phyloP scores from a whole-genome alignment of 108 stramenopile genomes.

The Nitzschia putrida region DNA sequence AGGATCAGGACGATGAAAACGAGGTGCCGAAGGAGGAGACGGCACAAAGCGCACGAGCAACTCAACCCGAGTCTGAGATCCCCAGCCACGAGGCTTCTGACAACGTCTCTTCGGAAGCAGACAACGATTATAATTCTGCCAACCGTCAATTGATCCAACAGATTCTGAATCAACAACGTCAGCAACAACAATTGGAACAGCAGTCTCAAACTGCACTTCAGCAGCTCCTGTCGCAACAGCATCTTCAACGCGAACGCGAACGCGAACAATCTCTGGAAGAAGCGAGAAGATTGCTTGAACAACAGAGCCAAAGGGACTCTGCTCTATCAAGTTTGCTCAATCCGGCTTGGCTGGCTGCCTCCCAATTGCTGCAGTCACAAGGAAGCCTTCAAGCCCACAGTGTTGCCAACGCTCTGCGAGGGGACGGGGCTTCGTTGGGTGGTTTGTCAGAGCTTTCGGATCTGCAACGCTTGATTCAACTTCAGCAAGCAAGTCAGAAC shows the following conservation, averaged over 20 bases:
- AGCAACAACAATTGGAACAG: conserved; percentile 41
- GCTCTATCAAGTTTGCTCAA: conserved; percentile 38
- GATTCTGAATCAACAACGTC: conserved; percentile 23
- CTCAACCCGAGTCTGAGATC: too few species aligned
- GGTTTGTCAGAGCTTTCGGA: conserved; percentile 13
- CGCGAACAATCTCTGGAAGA: conserved; percentile 39
- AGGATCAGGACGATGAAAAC: too few species aligned
- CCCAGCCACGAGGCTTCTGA: too few species aligned
- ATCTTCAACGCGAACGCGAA: conserved; percentile 28
- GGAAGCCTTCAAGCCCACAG: conserved; percentile 6
- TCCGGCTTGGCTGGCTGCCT: conserved; percentile 18
- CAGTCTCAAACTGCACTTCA: conserved; percentile 39
- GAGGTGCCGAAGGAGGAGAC: too few species aligned
- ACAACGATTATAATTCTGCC: too few species aligned
- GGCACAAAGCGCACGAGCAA: too few species aligned
- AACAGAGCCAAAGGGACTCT: conserved; percentile 26
- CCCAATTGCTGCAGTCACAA: conserved; percentile 33
- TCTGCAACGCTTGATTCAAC: conserved; percentile 35
- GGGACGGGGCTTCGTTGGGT: neutral
- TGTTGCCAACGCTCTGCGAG: neutral
- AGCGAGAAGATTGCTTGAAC: conserved; percentile 31
- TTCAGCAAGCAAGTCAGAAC: conserved; percentile 24
- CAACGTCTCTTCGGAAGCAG: too few species aligned
- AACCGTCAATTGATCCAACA: conserved; percentile 10
- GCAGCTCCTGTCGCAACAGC: conserved; percentile 38